These are phyloP conservation scores for Oryza coarctata DNA, from an alignment of 176 grass and related monocot genomes.

Conservation along the genomic window DNA sequence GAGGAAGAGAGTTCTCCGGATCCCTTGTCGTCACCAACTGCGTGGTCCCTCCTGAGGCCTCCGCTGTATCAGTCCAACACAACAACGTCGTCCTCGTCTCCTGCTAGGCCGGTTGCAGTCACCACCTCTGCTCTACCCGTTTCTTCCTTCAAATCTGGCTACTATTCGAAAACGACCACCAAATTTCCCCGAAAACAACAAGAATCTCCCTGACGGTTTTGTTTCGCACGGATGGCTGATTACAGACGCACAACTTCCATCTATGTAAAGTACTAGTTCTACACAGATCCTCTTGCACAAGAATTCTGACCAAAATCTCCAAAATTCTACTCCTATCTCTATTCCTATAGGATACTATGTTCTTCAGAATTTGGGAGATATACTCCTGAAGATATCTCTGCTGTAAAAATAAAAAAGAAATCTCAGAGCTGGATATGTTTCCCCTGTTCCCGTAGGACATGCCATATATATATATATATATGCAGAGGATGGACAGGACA, in stretches of 20 bases:
- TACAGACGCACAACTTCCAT: neutral
- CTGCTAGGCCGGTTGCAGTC: neutral
- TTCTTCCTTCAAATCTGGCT: neutral
- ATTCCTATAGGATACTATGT: no score
- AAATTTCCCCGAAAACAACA: slow-evolving; percentile 5
- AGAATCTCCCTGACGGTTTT: neutral
- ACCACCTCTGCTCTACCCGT: neutral
- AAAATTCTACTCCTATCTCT: no score
- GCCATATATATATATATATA: no score
- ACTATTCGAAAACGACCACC: neutral
- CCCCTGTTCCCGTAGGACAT: neutral
- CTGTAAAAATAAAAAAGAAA: no score
- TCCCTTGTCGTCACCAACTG: neutral
- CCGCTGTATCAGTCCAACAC: neutral
- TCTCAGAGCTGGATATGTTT: neutral
- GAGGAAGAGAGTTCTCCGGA: neutral
- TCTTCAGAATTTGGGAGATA: no score
- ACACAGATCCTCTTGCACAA: no score
- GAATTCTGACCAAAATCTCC: no score
- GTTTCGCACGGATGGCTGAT: neutral
- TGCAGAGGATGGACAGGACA: neutral
- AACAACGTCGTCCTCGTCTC: neutral
- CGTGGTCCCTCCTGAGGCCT: neutral
- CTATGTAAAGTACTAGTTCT: no score
- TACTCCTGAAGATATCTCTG: no score